phyloP scores from a whole-genome alignment of 805 yeast genomes.

The Kuraishia borneana region DNA sequence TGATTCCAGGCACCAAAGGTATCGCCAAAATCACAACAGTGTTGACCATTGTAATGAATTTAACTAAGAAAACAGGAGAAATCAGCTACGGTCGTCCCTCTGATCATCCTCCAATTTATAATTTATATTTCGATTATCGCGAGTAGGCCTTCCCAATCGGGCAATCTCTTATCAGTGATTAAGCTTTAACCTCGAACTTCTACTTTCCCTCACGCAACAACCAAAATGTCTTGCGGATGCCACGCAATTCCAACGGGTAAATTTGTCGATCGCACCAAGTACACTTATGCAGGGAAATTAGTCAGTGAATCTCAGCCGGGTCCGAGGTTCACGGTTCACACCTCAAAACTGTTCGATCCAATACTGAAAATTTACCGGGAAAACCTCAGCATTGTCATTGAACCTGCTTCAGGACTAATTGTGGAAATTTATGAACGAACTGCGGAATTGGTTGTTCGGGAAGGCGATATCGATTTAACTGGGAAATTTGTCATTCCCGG shows the following conservation, averaged over 20 bases:
- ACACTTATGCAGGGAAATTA: not conserved
- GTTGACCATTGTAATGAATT: slow-evolving; percentile 4
- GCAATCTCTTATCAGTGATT: slow-evolving; percentile 1
- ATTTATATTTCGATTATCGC: not conserved
- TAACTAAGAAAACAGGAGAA: slow-evolving; percentile 2
- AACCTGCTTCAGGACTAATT: slow-evolving; percentile 12
- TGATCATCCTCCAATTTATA: not conserved
- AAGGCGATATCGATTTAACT: slow-evolving; percentile 12
- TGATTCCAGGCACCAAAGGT: not conserved
- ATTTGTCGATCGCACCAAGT: not conserved
- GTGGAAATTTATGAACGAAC: slow-evolving; percentile 6
- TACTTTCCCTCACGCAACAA: slow-evolving; percentile 1
- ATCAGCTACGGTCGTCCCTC: slow-evolving; percentile 4
- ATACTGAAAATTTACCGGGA: slow-evolving; percentile 5
- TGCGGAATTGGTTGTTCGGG: slow-evolving; percentile 2
- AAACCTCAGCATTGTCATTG: slow-evolving; percentile 10
- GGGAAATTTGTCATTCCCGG: slow-evolving; percentile 15
- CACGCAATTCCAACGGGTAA: slow-evolving; percentile 5
- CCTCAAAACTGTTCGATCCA: slow-evolving; percentile 11
- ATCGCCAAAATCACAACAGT: not conserved
- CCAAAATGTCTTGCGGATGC: slow-evolving; percentile 10
- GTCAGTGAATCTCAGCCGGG: slow-evolving; percentile 5
- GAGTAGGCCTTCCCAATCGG: not conserved
- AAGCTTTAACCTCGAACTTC: slow-evolving; percentile 6
- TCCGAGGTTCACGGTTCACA: slow-evolving; percentile 11